These are phyloP conservation scores for Aspergillus brasiliensis DNA, from an alignment of 2,329 filamentous ascomycete species.

Conservation along the genomic window DNA sequence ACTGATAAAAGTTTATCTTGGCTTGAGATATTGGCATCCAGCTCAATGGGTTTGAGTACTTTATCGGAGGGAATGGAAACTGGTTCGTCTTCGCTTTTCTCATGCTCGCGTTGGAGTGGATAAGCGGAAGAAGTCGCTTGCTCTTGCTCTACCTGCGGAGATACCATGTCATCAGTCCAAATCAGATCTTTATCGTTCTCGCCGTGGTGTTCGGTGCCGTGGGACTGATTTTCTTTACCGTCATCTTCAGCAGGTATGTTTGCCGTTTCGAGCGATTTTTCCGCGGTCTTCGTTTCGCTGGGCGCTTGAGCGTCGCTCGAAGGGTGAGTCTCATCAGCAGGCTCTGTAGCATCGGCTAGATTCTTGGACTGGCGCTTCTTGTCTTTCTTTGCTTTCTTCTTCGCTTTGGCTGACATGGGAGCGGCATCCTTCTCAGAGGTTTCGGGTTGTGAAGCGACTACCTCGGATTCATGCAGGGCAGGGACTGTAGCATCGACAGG, in stretches of 20 bases:
- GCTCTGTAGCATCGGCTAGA: conserved; percentile 19
- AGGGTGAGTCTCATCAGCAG: conserved; percentile 17
- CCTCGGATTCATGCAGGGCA: neutral
- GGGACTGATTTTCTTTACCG: conserved; percentile 50
- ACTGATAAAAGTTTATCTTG: conserved; percentile 4
- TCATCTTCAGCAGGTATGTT: conserved; percentile 42
- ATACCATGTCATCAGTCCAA: conserved; percentile 49
- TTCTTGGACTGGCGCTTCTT: conserved; percentile 40
- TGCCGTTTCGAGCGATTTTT: conserved; percentile 30
- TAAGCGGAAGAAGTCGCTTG: conserved; percentile 36
- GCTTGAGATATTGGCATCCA: conserved; percentile 3
- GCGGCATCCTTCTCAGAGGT: conserved; percentile 25
- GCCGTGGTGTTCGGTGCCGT: conserved; percentile 41
- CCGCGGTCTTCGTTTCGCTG: conserved; percentile 21
- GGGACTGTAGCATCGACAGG: neutral
- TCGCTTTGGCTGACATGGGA: conserved; percentile 39
- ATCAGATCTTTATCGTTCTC: conserved; percentile 40
- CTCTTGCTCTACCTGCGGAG: conserved; percentile 47
- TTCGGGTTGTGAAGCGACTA: conserved; percentile 11
- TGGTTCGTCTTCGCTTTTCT: conserved; percentile 21
- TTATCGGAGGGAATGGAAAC: conserved; percentile 22
- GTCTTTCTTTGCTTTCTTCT: conserved; percentile 54
- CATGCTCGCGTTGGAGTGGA: conserved; percentile 35
- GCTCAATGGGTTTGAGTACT: conserved; percentile 5
- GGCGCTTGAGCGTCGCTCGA: conserved; percentile 19